A percentile compares a stretch with the other conserved stretches of the same genome.
These are phyloP conservation scores for Calonectria multiphialidica DNA, from an alignment of 2,329 filamentous ascomycete species.

Conservation along the genomic window DNA sequence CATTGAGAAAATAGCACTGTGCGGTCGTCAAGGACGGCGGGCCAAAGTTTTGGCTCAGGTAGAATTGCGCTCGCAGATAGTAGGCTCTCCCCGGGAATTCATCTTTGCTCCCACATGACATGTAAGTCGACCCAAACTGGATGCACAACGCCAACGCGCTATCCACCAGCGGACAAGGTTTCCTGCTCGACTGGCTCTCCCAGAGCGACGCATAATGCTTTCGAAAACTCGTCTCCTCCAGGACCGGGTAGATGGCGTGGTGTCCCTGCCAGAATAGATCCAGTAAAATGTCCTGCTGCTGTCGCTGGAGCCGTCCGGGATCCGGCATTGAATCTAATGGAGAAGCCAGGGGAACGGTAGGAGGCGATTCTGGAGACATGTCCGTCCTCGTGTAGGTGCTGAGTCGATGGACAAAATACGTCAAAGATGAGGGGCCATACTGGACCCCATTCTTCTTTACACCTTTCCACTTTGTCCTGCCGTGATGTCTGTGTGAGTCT, in stretches of 20 bases:
- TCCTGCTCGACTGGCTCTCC: slow-evolving; percentile 42
- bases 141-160: slow-evolving; percentile 65
- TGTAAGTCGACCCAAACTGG: slow-evolving; percentile 54
- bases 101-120: slow-evolving; percentile 39
- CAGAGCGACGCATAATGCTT: slow-evolving; percentile 40
- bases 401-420: slow-evolving; percentile 38
- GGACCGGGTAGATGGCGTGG: slow-evolving; percentile 55
- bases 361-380: background rate
- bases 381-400: slow-evolving; percentile 29
- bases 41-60: slow-evolving; percentile 56
- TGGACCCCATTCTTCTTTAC: slow-evolving; percentile 15
- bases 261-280: slow-evolving; percentile 62
- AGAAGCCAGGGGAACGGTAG: background rate
- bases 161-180: slow-evolving; percentile 63
- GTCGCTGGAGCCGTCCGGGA: slow-evolving; percentile 45
- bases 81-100: slow-evolving; percentile 54
- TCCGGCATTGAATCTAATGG: background rate
- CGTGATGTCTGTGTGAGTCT: background rate
- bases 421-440: slow-evolving; percentile 40
- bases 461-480: slow-evolving; percentile 26
- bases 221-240: slow-evolving; percentile 38
- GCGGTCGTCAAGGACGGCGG: slow-evolving; percentile 57
- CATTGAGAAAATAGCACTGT: slow-evolving; percentile 60
- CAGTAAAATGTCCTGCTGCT: slow-evolving; percentile 61
- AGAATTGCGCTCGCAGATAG: slow-evolving; percentile 58